phyloP scores from a whole-genome alignment of 345 rosid genomes.

The Boechera retrofracta region DNA sequence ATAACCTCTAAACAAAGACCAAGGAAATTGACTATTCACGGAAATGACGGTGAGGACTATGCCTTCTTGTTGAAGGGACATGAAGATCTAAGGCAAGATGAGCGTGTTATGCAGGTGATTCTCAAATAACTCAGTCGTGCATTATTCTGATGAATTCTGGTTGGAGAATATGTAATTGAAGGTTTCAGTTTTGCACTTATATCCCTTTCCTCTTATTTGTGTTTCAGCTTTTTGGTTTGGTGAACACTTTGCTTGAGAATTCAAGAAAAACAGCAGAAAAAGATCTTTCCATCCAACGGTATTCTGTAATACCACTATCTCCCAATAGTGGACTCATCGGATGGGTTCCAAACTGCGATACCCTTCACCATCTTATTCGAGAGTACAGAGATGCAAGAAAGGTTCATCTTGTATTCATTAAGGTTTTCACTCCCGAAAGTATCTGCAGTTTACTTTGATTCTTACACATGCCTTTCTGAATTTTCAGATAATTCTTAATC shows the following conservation, averaged over 20 bases:
- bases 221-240: conserved; percentile 91
- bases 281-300: conserved; percentile 87
- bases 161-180: conserved; percentile 16
- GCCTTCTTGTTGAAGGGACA: conserved; percentile 96
- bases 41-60: conserved; percentile 91
- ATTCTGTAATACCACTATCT: conserved; percentile 90
- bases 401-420: conserved; percentile 53
- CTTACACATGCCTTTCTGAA: conserved; percentile 35
- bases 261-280: conserved; percentile 89
- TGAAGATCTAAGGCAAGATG: conserved; percentile 99
- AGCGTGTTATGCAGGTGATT: conserved; percentile 98
- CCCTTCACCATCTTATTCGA: conserved; percentile 88
- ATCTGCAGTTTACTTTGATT: conserved; percentile 13
- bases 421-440: conserved; percentile 22
- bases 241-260: conserved; percentile 88
- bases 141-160: conserved; percentile 2
- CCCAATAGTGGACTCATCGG: conserved; percentile 95
- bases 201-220: conserved; percentile 26
- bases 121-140: conserved; percentile 22
- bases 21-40: conserved; percentile 92
- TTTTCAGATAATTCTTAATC: conserved; percentile 84
- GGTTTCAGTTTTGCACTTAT: conserved; percentile 18
- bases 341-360: conserved; percentile 99
- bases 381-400: conserved; percentile 95
- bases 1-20: conserved; percentile 97